Evolutionary conservation across 164 flowering plant genomes (phyloP), one percentile per base, ranked within the genome.

Genomic region (Piper betle): DNA sequence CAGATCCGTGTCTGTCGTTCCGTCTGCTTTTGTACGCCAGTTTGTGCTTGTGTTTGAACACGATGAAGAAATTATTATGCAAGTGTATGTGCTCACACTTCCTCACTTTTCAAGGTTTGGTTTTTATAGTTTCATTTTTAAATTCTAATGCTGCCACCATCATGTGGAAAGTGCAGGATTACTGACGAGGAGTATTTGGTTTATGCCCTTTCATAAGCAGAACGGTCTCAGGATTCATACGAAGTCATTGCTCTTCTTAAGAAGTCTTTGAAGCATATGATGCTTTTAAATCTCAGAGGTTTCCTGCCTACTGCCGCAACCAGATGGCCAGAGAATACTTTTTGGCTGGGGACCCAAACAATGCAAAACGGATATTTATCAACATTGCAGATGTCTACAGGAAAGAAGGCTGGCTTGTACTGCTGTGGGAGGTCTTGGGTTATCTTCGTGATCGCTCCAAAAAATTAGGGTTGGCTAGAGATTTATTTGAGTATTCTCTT

Each of bases 341-440:
- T 71, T 55, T 70, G 40, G 54, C 74, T 17, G 78, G 73, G 54
- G 96, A 91, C 58, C 77, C 76, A 25, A 57, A 53, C 63, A 85
- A 82, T 66, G 92, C 97, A 67, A 87, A 91, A 76, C 66, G 76
- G 63, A 20, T 74, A 53, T 84, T 91, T 68, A 86, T 82, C 64
- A 61, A 63, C 63, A 70, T 87, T 57, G 80, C 87, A 37, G 75
- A 63, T 68, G 77, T 81, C 50, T 87, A 94, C 66, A 82, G 97
- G 67, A 78, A 78, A 69, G 97, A 94, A 66, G 97, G 97, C 19
- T 94, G 99, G 97, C 79, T 81, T 12, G 71, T 79, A 53, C 76
- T 91, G 74, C 74, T 91, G 60, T 94, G 99, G 99, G 93, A 84
- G 64, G 84, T 80, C 62, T 73, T 94, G 74, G 96, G 97, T 67